phyloP scores from a whole-genome alignment of 768 basidiomycete species.

The Hirschioporus abietinus region DNA sequence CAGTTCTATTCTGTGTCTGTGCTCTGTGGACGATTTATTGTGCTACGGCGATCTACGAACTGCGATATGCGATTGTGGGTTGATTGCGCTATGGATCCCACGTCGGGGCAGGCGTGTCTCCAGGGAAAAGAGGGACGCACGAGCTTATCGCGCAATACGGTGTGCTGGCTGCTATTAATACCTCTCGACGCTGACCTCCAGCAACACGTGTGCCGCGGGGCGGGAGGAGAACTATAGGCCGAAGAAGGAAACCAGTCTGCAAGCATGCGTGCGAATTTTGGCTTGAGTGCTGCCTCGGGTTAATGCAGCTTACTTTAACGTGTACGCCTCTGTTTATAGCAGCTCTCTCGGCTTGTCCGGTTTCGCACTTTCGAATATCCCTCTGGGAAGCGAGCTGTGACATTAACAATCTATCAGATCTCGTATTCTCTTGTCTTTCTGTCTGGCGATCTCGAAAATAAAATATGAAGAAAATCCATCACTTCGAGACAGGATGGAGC shows the following conservation, averaged over 20 bases:
- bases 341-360: neutral
- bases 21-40: too few relatives aligned
- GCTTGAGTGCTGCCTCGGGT: neutral
- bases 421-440: neutral
- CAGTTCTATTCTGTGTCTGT: too few relatives aligned
- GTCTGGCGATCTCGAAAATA: neutral
- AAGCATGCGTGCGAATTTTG: neutral
- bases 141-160: conserved; percentile 1
- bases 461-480: neutral
- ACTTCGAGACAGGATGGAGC: neutral
- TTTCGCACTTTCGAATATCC: neutral
- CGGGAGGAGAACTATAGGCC: neutral
- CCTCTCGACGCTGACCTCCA: too few relatives aligned
- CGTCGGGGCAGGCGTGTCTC: neutral
- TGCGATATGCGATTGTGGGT: neutral
- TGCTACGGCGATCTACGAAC: neutral
- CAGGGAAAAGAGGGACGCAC: neutral
- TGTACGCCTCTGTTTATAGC: neutral
- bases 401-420: neutral
- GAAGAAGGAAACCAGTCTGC: neutral
- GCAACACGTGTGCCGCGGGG: neutral
- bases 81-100: neutral
- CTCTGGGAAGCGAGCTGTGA: neutral
- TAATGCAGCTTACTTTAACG: neutral
- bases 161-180: neutral